Conservation (phyloP, 345 rosid genomes). For the Euphorbia peplus region DNA sequence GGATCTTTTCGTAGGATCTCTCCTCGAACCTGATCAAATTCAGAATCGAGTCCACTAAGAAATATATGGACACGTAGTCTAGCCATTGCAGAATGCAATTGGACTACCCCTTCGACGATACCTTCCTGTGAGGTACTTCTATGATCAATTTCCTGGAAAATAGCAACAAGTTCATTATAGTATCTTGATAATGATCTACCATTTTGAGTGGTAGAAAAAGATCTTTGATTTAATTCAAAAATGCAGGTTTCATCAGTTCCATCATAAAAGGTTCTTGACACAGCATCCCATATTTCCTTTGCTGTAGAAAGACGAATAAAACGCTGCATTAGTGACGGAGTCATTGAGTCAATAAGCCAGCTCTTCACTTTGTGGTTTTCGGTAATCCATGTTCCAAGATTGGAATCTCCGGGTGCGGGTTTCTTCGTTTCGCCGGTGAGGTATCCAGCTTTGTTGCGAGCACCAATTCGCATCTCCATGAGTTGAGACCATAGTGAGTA, state of each 20-base stretch:
- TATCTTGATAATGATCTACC: background rate
- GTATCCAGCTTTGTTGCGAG: slow-evolving; percentile 10
- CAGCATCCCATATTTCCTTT: slow-evolving; percentile 5
- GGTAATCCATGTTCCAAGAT: background rate
- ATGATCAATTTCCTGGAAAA: slow-evolving; percentile 15
- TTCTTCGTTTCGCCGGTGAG: background rate
- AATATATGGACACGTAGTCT: background rate
- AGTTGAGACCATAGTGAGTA: slow-evolving; percentile 4
- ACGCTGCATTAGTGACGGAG: slow-evolving; percentile 3
- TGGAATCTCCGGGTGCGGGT: slow-evolving; percentile 4
- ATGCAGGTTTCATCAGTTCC: slow-evolving; percentile 7
- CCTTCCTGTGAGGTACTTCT: too few species aligned
- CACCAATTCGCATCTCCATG: slow-evolving; percentile 8
- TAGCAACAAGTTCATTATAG: slow-evolving; percentile 8
- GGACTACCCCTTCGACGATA: background rate
- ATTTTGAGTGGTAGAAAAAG: background rate
- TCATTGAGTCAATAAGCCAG: slow-evolving; percentile 7
- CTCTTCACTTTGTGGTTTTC: background rate
- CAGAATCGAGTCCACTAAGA: background rate
- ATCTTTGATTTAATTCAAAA: slow-evolving; percentile 11
- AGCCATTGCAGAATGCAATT: background rate
- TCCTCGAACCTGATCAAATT: slow-evolving; percentile 1
- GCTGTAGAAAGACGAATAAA: background rate
- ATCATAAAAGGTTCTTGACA: background rate
- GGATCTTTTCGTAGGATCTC: slow-evolving; percentile 1